Conservation (phyloP, 2,329 filamentous ascomycete genomes). For the Xylaria polymorpha region DNA sequence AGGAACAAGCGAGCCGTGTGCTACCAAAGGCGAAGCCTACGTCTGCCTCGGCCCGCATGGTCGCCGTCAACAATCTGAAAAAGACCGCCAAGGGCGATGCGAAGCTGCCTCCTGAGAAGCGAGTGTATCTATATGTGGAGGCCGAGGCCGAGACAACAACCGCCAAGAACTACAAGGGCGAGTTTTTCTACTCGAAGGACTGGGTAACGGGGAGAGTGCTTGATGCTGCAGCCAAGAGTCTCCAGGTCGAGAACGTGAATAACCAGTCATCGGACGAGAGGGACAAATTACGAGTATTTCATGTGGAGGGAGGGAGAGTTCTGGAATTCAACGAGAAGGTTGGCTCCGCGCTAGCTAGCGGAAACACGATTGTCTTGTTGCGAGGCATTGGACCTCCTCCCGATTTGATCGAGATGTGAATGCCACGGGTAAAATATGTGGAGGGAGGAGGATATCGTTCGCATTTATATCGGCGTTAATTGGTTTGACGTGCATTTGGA, state of each 20-base stretch:
- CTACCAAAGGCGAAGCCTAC: conserved; percentile 73
- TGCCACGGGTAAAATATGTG: conserved; percentile 13
- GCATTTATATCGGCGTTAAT: conserved; percentile 43
- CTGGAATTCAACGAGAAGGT: conserved; percentile 91
- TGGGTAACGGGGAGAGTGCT: conserved; percentile 91
- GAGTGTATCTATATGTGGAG: conserved; percentile 91
- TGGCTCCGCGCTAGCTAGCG: conserved; percentile 76
- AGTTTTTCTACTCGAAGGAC: conserved; percentile 83
- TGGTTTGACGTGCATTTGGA: conserved; percentile 37
- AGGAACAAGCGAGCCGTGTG: conserved; percentile 67
- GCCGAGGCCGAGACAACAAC: conserved; percentile 88
- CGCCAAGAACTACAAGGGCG: conserved; percentile 82
- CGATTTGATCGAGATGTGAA: conserved; percentile 72
- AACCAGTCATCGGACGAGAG: conserved; percentile 81
- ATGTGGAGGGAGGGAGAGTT: conserved; percentile 88
- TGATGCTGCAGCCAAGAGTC: conserved; percentile 78
- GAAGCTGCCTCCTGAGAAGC: conserved; percentile 81
- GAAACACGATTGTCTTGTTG: conserved; percentile 90
- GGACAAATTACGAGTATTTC: conserved; percentile 86
- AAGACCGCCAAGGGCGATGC: conserved; percentile 90
- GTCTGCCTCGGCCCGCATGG: conserved; percentile 71
- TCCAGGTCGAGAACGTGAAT: conserved; percentile 87
- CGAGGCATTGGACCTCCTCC: conserved; percentile 85
- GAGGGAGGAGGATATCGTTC: conserved; percentile 9
- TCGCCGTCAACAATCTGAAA: conserved; percentile 82